Base-by-base conservation (phyloP, 352 stramenopile genomes). In the Peronospora farinosa region DNA sequence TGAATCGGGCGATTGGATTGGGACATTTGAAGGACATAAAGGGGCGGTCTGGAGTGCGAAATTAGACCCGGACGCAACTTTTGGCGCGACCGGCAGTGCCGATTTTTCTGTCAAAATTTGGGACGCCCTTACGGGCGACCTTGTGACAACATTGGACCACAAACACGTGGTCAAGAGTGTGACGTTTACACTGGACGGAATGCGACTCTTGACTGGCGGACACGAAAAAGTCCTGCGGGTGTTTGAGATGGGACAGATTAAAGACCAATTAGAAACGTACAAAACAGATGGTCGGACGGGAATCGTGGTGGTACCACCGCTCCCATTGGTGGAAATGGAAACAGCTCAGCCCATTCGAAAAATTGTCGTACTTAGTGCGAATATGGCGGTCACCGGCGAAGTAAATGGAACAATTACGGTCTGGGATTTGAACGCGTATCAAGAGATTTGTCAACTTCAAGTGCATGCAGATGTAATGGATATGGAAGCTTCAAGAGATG, bases 111-210 rank as follows among this genome's bases (percentile, higher is more conserved):
- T 95, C 36, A 95, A 97, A 54, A 67, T 99, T 12, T 99, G 96
- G 96, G 94, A 98, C 72, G 96, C 95, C 7, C 86, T 97, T 38
- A 98, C 94, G 27, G 96, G 95, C 40, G 81, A 96, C 23, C 65
- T 80, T n/a, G 62, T 98, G 25, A 78, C 88, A 7, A 94, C 85
- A n/a, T 92, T 98, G 28, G 75, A 95, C 25, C 96, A 99, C 74
- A 92, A 95, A 52, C 95, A 98, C 69, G 95, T 98, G 49, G 95
- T 98, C 51, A 98, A 98, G 74, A 95, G 78, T 15, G 84, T 98
- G 40, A 86, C 85, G 43, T 98, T 98, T 74, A 88, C 88, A 31
- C 60, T 47, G 2, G 86, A 98, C 54, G 86, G 79, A 25, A 61
- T 72, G 38, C 65, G 68, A 15, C 72, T 98, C 47, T 78, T 96